Percentiles rank a stretch among this genome's conserved stretches.
Evolutionary conservation across 805 yeast genomes (phyloP).

Genomic region (Yarrowia sp.): DNA sequence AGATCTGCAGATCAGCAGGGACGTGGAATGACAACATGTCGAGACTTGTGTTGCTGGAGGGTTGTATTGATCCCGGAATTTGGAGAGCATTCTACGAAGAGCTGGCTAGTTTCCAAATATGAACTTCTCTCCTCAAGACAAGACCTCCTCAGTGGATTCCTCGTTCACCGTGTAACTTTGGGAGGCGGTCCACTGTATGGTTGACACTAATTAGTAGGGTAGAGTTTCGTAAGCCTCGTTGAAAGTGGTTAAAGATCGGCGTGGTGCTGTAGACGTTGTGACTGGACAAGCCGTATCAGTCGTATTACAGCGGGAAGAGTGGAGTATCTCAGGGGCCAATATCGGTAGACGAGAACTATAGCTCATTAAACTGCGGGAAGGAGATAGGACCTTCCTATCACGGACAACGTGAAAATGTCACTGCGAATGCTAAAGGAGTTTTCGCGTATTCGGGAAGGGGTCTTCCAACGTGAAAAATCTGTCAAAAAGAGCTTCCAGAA

Average conservation of each 20-base stretch:
- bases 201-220: background rate
- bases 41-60: background rate
- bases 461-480: background rate
- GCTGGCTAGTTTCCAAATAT: too few relatives aligned
- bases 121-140: too few relatives aligned
- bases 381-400: background rate
- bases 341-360: background rate
- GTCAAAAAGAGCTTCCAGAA: background rate
- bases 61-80: too few relatives aligned
- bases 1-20: slow-evolving; percentile 13
- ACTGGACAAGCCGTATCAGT: slow-evolving; percentile 10
- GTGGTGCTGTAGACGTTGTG: background rate
- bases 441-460: background rate
- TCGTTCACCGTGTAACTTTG: background rate
- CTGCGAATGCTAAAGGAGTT: background rate
- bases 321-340: background rate
- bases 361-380: background rate
- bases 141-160: too few relatives aligned
- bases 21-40: slow-evolving; percentile 13
- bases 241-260: background rate
- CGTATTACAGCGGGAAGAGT: background rate
- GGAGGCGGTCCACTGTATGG: background rate
- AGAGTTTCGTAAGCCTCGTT: slow-evolving; percentile 2
- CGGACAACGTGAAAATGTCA: background rate
- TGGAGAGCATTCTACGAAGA: too few relatives aligned